Base-by-base conservation (phyloP, 2,329 filamentous ascomycete species). In the Clonostachys rhizophaga region DNA sequence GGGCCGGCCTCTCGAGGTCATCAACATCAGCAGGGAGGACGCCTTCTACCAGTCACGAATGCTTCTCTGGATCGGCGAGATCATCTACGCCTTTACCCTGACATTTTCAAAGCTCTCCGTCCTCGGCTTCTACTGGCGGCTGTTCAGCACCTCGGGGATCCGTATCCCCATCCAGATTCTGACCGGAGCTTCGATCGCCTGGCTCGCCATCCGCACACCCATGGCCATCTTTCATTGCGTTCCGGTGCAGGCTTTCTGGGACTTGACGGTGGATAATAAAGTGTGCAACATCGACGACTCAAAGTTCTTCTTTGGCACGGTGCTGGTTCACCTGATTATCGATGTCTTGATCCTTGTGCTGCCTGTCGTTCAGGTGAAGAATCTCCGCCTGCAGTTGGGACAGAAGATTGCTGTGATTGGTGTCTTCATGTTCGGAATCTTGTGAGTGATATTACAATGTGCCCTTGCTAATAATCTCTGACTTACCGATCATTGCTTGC, bases 221-320 rank as follows among this genome's bases (percentile, higher is more conserved):
- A 48, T 62, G 14, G 53, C 50, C 10, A 55, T 61, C n/a, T 62
- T 61, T 46, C 57, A 60, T 35, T 64, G 60, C 48, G 39, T 58
- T 3, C 62, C 62, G 2, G 49, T 63, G 5, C 53, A 58, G 17
- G 54, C 52, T 13, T 64, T 60, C 48, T 65, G 61, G 61, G 63
- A 59, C 44, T 47, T 56, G 13, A 45, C 49, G 7, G 42, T 44
- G 6, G 48, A 58, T 14, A 55, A 48, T 3, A 42, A 33, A 12
- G 45, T 48, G 6, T 65, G 62, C 49, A 49, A 42, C 9, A 58
- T 63, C 44, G 48, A 59, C 40, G 54, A 56, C 44, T 49, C 51
- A 11, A 55, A 54, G 17, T 60, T 57, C 48, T 59, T 60, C 49
- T 56, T 59, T 40, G 56, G 57, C 24, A 58, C 55, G 5, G 50